Base-by-base conservation (phyloP, 805 yeast genomes). In the Limtongia smithiae region DNA sequence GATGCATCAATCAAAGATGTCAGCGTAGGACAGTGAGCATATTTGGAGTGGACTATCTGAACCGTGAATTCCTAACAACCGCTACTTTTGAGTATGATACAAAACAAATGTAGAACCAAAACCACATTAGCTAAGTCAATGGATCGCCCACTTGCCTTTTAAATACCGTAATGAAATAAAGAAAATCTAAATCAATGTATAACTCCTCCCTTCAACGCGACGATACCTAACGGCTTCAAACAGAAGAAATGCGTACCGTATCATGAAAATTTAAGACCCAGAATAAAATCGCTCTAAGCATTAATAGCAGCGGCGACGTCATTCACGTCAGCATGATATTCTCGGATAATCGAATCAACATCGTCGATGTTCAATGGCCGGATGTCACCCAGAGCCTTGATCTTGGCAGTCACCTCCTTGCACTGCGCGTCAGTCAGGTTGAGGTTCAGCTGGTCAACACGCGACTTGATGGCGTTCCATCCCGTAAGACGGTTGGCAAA, bases 401-500 rank as follows among this genome's bases (percentile, higher is more conserved):
- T 90, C 76, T 90, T 90, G 62, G 78, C 76, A 31, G 98, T 91
- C 57, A 93, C 95, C 68, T 87, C 96, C 78, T 93, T 93, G 72
- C 86, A 76, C 77, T 91, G 97, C 60, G 82, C 91, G 67, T 91
- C 98, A 42, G 93, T 81, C 66, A 91, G 77, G 62, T 82, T 74
- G 71, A 91, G 77, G 72, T 93, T 90, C 72, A 91, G 80, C 73
- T 91, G 98, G 69, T 91, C 98, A 55, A 93, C 98, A 72, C 98
- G 85, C 37, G 95, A 81, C 76, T 91, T 91, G 79, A 91, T 91
- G 48, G 97, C 97, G 71, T 91, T 93, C 98, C 98, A 91, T 55
- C 98, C 98, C 12, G 98, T 91, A 65, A 91, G 78, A 67, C 97
- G 83, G 79, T 91, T 91, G 62, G 97, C 97, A 69, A 91, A 93